Evolutionary conservation across 139 green algal species (phyloP), one percentile per base, ranked within the genome.

Genomic region (Nannochloris sp.): DNA sequence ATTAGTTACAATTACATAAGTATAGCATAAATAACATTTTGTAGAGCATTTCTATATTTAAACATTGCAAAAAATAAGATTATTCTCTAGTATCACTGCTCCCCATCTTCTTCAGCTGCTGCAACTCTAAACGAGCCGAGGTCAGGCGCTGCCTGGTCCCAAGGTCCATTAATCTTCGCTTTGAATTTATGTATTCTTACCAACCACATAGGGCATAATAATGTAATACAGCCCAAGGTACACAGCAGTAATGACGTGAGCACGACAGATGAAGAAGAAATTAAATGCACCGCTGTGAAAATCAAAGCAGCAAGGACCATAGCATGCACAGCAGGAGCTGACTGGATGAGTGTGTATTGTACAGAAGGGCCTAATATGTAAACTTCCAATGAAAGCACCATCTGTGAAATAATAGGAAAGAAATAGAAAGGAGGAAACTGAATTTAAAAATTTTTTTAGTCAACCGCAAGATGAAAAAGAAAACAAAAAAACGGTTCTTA

Each of bases 101-200:
- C n/a, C n/a, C n/a, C n/a, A n/a, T n/a, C n/a, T n/a, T n/a, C n/a
- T n/a, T n/a, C n/a, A n/a, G n/a, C n/a, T n/a, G n/a, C n/a, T n/a
- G n/a, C n/a, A n/a, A n/a, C n/a, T n/a, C n/a, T n/a, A n/a, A n/a
- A n/a, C n/a, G n/a, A n/a, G n/a, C n/a, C n/a, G n/a, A 75, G 68
- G 2, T 65, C 47, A 4, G 88, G 88, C 51, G 85, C 82, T 13
- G 88, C 88, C 57, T 93, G 84, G 54, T 95, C 88, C 88, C 88
- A 95, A 1, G 87, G 87, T 1, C 88, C 88, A 44, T 87, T 95
- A 65, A 97, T 96, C 45, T 91, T 65, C 1, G 85, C 80, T 67
- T 97, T 97, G 77, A 89, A 95, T 68, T 93, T 92, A 35, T 94
- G 79, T 10, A 93, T 86, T 29, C 79, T 70, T 30, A 97, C 86